These are phyloP conservation scores for Pleurotus tuber-regium DNA, from an alignment of 768 basidiomycete genomes.

Conservation along the genomic window DNA sequence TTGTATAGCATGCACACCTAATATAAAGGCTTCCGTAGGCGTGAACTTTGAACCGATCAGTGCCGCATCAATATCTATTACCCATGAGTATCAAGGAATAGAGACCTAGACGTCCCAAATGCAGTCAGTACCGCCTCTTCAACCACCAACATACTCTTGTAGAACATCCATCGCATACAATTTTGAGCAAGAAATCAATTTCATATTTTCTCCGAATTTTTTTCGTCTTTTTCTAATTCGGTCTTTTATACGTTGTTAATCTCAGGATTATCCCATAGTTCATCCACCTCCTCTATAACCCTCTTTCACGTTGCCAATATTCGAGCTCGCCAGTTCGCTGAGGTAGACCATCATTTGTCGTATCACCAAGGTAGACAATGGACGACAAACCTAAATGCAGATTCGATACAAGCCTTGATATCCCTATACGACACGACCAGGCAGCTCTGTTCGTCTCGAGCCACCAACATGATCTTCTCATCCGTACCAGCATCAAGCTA, in stretches of 20 bases:
- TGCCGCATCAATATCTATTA: too few relatives aligned
- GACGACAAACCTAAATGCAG: conserved; percentile 71
- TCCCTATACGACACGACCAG: conserved; percentile 93
- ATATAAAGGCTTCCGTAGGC: too few relatives aligned
- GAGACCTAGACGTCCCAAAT: too few relatives aligned
- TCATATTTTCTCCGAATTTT: conserved; percentile 49
- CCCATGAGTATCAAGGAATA: too few relatives aligned
- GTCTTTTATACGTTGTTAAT: conserved; percentile 50
- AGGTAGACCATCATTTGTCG: neutral
- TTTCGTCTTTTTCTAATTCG: conserved; percentile 67
- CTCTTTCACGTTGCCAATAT: conserved; percentile 11
- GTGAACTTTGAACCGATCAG: too few relatives aligned
- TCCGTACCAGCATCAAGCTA: conserved; percentile 93
- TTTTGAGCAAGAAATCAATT: too few relatives aligned
- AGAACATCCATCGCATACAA: too few relatives aligned
- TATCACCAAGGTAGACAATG: neutral
- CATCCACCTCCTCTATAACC: conserved; percentile 9
- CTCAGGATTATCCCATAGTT: neutral
- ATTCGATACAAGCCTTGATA: conserved; percentile 80
- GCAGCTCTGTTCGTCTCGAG: conserved; percentile 95
- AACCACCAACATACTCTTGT: too few relatives aligned
- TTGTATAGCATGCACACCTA: too few relatives aligned
- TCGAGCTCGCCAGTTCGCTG: conserved; percentile 49
- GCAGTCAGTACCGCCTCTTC: too few relatives aligned
- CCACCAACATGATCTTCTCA: conserved; percentile 92